A percentile compares a stretch with the other conserved stretches of the same genome.
Conservation (phyloP, 2,329 filamentous ascomycete species). For the Fusarium sp. region DNA sequence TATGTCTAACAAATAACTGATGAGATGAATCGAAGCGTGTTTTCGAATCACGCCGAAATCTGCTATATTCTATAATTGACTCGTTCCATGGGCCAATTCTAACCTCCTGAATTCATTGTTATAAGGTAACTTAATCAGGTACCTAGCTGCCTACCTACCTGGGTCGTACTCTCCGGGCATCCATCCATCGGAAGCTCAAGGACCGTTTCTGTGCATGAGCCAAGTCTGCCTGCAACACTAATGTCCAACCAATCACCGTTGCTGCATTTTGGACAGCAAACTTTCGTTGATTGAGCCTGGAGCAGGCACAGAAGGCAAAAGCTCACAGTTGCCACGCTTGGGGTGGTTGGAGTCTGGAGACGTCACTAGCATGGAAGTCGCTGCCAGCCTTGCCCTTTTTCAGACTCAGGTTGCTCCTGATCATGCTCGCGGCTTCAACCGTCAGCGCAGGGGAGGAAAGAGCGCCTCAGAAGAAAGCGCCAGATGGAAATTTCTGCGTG, state of each 20-base stretch:
- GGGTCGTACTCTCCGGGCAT: background rate
- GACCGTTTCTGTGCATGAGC: background rate
- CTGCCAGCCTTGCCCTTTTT: constrained; percentile 35
- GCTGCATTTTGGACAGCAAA: constrained; percentile 10
- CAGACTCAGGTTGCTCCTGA: constrained; percentile 14
- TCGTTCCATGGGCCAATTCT: constrained; percentile 3
- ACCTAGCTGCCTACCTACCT: background rate
- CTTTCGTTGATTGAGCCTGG: background rate
- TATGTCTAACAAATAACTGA: background rate
- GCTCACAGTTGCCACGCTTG: constrained; percentile 20
- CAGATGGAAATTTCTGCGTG: constrained; percentile 29
- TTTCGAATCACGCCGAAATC: background rate
- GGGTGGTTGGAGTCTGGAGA: constrained; percentile 37
- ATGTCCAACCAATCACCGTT: constrained; percentile 8
- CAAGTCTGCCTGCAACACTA: background rate
- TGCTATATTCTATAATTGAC: background rate
- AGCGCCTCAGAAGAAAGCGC: constrained; percentile 12
- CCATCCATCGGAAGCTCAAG: background rate
- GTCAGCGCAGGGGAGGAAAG: constrained; percentile 14
- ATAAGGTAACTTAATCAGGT: background rate
- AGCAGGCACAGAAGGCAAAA: background rate
- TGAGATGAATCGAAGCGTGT: background rate
- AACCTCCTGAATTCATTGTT: constrained; percentile 16
- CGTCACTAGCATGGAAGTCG: constrained; percentile 31
- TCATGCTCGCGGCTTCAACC: constrained; percentile 30